A percentile compares a stretch with the other conserved stretches of the same genome.
Evolutionary conservation across 352 stramenopile genomes (phyloP).

Genomic region (Lagenidium giganteum): DNA sequence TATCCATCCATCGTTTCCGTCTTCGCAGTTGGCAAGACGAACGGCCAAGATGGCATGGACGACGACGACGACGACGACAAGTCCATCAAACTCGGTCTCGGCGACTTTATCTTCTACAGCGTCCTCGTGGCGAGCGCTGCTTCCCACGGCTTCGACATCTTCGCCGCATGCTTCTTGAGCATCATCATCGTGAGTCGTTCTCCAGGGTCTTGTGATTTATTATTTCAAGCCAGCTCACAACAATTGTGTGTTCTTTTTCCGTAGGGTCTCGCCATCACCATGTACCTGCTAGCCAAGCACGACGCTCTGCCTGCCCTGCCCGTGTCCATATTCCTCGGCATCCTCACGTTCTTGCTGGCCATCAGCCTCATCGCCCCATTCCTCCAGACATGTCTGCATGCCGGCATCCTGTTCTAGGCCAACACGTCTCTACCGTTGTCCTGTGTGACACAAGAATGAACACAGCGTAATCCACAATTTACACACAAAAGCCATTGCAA

Average conservation of each 20-base stretch:
- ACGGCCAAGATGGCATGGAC: conserved; percentile 16
- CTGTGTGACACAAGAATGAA: too few relatives aligned
- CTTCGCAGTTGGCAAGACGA: conserved; percentile 25
- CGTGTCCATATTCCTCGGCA: conserved; percentile 92
- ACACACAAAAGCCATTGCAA: too few relatives aligned
- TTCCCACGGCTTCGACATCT: conserved; percentile 89
- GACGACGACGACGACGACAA: conserved; percentile 32
- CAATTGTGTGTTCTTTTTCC: conserved; percentile 3
- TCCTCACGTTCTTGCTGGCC: conserved; percentile 39
- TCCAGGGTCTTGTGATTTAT: not conserved
- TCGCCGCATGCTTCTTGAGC: conserved; percentile 87
- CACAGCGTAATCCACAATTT: too few relatives aligned
- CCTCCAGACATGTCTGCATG: too few relatives aligned
- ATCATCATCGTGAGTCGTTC: conserved; percentile 83
- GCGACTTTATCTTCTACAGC: conserved; percentile 99
- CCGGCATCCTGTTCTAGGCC: too few relatives aligned
- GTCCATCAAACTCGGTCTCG: conserved; percentile 88
- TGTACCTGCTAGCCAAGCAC: conserved; percentile 91
- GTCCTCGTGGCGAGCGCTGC: conserved; percentile 93
- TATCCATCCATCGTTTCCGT: conserved; percentile 27
- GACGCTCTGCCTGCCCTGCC: conserved; percentile 93
- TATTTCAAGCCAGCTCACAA: not conserved
- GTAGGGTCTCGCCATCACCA: conserved; percentile 84
- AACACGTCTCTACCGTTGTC: too few relatives aligned
- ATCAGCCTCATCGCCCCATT: conserved; percentile 29